Percentiles rank a stretch among this genome's conserved stretches.
These are phyloP conservation scores for Pythium periplocum DNA, from an alignment of 352 stramenopile species.

Conservation along the genomic window DNA sequence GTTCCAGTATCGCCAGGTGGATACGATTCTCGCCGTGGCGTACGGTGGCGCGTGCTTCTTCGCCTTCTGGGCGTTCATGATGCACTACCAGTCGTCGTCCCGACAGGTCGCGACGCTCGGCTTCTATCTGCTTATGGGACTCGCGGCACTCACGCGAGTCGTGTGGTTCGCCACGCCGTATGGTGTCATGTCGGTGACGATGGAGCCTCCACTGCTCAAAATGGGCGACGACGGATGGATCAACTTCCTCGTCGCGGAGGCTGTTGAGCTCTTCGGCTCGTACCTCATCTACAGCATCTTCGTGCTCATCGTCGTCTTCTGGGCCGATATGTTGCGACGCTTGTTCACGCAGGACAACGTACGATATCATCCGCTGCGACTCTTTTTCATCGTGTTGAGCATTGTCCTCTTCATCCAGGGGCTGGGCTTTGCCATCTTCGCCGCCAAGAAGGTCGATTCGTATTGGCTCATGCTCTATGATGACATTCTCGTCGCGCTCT, in stretches of 20 bases:
- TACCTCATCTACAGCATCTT: conserved; percentile 96
- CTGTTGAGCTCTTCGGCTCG: conserved; percentile 87
- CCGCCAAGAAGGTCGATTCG: conserved; percentile 76
- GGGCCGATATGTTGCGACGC: conserved; percentile 96
- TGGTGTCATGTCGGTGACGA: conserved; percentile 58
- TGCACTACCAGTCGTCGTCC: conserved; percentile 52
- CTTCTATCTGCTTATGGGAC: conserved; percentile 75
- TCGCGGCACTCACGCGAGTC: conserved; percentile 56
- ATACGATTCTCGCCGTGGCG: conserved; percentile 65
- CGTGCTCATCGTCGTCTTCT: conserved; percentile 97
- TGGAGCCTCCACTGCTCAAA: conserved; percentile 47
- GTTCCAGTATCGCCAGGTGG: conserved; percentile 76
- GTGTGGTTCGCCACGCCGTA: conserved; percentile 77
- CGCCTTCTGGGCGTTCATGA: conserved; percentile 71
- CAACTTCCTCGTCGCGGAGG: conserved; percentile 78
- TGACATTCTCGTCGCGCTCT: conserved; percentile 80
- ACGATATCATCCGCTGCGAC: conserved; percentile 78
- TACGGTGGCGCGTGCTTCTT: conserved; percentile 79
- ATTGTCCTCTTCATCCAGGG: conserved; percentile 65
- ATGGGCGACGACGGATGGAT: conserved; percentile 63
- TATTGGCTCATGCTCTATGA: conserved; percentile 95
- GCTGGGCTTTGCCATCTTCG: conserved; percentile 87
- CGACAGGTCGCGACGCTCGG: conserved; percentile 66
- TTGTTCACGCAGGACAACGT: conserved; percentile 72
- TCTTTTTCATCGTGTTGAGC: conserved; percentile 85